Evolutionary conservation across 176 grass and related monocot genomes (phyloP), one percentile per base, ranked within the genome.

Genomic region (Raddia distichophylla): DNA sequence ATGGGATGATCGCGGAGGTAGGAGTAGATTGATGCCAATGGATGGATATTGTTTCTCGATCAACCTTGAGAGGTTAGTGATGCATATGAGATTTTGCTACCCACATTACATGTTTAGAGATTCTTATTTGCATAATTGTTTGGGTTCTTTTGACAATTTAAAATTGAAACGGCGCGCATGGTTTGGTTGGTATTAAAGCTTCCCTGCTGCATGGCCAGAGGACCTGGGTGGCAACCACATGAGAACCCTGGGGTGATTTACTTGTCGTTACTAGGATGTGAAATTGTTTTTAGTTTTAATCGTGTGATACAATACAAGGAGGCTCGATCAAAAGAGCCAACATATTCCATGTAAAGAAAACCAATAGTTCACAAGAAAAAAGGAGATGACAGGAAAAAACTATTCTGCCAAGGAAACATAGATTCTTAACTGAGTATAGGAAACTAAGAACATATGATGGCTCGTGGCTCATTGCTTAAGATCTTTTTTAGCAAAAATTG

Each of bases 101-200:
- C 57, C n/a, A 10, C 2, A 51, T 51, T 43, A 42, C 12, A 40
- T 69, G 8, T 9, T 11, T 52, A 51, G 12, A 51, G 12, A 20
- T 71, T 11, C 69, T 71, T 51, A 50, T 69, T 49, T 68, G 42
- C 20, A 10, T 84, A 44, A 22, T 59, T 40, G 37, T 18, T 32
- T 77, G 54, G 63, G 49, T 17, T 77, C 68, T 73, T n/a, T n/a
- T 12, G n/a, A 69, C 62, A 16, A 11, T 13, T 77, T 27, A 69
- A 18, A 43, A 19, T 16, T 77, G 64, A 52, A 70, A 68, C 40
- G 2, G 6, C 4, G 2, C 7, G 22, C 3, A 19, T 2, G 37
- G 2, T 40, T 40, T 40, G 37, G 4, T 40, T 40, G 5, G 0
- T 46, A 68, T 67, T 10, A 47, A 67, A 67, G 19, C 16, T 22